Base-by-base conservation (phyloP, 2,329 filamentous ascomycete species). In the Tolypocladium paradoxum region DNA sequence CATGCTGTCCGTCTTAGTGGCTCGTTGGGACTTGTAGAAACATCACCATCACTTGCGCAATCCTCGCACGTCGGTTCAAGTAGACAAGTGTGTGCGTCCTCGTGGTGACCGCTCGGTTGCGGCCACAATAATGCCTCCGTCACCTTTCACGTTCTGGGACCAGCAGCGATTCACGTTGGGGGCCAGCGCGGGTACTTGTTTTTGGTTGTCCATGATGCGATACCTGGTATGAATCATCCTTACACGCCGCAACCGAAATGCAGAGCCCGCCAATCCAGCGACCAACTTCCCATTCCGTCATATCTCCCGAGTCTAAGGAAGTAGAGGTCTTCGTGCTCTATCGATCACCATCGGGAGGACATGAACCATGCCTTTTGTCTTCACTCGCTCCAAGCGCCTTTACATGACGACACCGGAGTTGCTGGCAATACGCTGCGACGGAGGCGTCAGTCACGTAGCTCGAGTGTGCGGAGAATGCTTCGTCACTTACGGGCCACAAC, bases 381-480 rank as follows among this genome's bases (percentile, higher is more conserved):
- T 58, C 64, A 56, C 58, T 33, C 55, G 52, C 56, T 53, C 51
- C 62, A 65, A 66, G 58, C 69, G 65, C 43, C 65, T 81, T 95
- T 89, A 99, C 93, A 99, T 99, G 75, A 99, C 93, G 72, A 99
- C 93, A 85, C 93, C 93, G 59, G 92, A 96, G 88, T 99, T 99
- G 84, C 85, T 90, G 76, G 93, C 93, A 78, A 97, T 97, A 96
- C 92, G 92, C 87, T 92, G 63, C 31, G 49, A 18, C 24, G 20
- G 20, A 47, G 56, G 31, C 49, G 65, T 76, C 64, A 76, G 68
- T 54, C 53, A 49, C 16, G 50, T 55, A 33, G 33, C 18, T 18
- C 7, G 40, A 2, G 11, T 6, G 5, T 11, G 18, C 14, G 29
- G 8, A 18, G 36, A 1, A 22, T 31, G 8, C 24, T 29, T 20